These are phyloP conservation scores for Abrus pulchellus DNA, from an alignment of 306 rosid genomes.

Conservation along the genomic window DNA sequence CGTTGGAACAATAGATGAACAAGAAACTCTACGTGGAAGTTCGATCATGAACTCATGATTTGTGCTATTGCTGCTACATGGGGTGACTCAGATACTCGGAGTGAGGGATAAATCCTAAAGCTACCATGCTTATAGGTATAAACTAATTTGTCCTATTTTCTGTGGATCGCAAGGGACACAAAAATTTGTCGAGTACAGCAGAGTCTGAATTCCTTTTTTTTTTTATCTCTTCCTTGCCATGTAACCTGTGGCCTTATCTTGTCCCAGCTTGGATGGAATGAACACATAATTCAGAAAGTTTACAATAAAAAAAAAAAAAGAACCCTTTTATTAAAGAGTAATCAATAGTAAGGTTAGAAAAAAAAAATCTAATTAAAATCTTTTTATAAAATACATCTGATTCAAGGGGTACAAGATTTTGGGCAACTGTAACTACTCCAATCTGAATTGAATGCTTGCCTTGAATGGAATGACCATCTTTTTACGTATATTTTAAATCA, in stretches of 20 bases:
- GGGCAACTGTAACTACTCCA: too few species aligned
- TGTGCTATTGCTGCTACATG: neutral
- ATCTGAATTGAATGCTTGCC: too few species aligned
- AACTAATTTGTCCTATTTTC: neutral
- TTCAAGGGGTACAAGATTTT: too few species aligned
- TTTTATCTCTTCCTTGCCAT: neutral
- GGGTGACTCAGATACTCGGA: neutral
- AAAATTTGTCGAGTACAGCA: neutral
- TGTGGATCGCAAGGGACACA: neutral
- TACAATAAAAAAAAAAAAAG: neutral
- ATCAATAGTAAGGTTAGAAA: neutral
- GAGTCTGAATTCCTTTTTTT: neutral
- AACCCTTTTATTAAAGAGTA: neutral
- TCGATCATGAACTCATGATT: neutral
- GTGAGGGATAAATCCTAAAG: neutral
- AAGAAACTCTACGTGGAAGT: neutral
- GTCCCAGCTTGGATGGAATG: neutral
- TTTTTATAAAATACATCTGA: too few species aligned
- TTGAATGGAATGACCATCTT: too few species aligned
- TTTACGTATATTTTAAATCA: too few species aligned
- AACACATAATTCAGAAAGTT: neutral
- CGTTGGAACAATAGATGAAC: neutral
- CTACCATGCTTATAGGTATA: neutral
- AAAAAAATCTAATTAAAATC: too few species aligned
- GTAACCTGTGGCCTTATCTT: neutral